These are phyloP conservation scores for Xylariaceae sp. DNA, from an alignment of 2,329 filamentous ascomycete species.

Conservation along the genomic window DNA sequence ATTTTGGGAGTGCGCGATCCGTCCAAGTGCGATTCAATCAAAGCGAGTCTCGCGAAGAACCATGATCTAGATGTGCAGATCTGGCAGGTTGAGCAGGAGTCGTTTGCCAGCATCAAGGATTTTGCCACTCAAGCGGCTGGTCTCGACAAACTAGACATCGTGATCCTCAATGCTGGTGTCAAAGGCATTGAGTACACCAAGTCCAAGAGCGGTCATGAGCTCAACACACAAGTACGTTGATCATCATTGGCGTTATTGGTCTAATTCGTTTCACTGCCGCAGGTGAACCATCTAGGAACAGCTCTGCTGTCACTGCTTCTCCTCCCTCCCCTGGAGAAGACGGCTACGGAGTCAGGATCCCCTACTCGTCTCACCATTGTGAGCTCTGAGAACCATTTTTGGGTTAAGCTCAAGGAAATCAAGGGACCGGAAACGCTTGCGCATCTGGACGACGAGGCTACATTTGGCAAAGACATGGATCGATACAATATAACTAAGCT, in stretches of 20 bases:
- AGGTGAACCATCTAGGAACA: slow-evolving; percentile 17
- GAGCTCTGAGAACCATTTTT: slow-evolving; percentile 18
- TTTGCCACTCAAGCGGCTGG: neutral
- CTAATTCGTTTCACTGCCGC: neutral
- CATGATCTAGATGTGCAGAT: slow-evolving; percentile 1
- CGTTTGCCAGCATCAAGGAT: neutral
- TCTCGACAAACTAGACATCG: slow-evolving; percentile 4
- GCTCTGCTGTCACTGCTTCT: slow-evolving; percentile 21
- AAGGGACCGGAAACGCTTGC: slow-evolving; percentile 10
- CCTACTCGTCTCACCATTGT: slow-evolving; percentile 19
- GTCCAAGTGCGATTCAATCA: neutral
- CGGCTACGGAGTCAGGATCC: slow-evolving; percentile 5
- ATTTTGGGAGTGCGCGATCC: slow-evolving; percentile 5
- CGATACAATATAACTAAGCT: slow-evolving; percentile 21
- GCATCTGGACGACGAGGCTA: slow-evolving; percentile 16
- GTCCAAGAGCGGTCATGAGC: slow-evolving; percentile 4
- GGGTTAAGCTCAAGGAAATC: slow-evolving; percentile 6
- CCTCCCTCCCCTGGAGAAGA: slow-evolving; percentile 10
- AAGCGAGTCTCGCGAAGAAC: neutral
- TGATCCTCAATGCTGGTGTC: slow-evolving; percentile 2
- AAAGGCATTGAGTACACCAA: slow-evolving; percentile 2
- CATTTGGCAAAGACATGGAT: slow-evolving; percentile 13
- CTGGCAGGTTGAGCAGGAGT: slow-evolving; percentile 6
- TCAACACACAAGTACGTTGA: slow-evolving; percentile 2
- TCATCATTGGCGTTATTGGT: neutral